These are phyloP conservation scores for Platanthera zijinensis DNA, from an alignment of 106 monocot species.

Conservation along the genomic window DNA sequence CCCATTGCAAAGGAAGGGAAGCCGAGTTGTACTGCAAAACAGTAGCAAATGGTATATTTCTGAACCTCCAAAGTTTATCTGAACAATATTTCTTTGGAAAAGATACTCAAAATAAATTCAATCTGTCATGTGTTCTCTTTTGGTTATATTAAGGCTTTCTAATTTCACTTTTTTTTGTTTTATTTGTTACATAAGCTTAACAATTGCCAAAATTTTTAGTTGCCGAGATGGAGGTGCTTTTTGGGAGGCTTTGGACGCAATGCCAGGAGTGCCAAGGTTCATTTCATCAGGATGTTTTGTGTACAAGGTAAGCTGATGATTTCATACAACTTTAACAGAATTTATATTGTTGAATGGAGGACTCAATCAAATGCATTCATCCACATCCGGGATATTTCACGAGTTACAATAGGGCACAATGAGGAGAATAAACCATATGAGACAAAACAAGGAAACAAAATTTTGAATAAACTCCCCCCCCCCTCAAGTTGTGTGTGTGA, in stretches of 20 bases:
- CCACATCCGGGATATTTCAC: too few relatives aligned
- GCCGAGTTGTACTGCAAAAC: slow-evolving; percentile 95
- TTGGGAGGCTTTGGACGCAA: slow-evolving; percentile 96
- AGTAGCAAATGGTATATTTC: slow-evolving; percentile 66
- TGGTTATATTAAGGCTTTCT: neutral
- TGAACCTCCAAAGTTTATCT: neutral
- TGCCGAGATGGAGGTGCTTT: slow-evolving; percentile 76
- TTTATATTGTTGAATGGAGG: neutral
- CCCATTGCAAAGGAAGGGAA: slow-evolving; percentile 97
- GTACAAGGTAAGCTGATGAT: slow-evolving; percentile 58
- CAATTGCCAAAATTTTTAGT: slow-evolving; percentile 27
- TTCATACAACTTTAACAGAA: neutral
- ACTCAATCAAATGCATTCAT: too few relatives aligned
- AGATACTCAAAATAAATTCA: neutral
- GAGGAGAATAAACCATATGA: too few relatives aligned
- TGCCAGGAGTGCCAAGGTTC: slow-evolving; percentile 99
- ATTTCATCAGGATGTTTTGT: slow-evolving; percentile 95
- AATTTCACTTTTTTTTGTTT: neutral
- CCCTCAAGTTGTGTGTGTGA: too few relatives aligned
- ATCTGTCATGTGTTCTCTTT: neutral
- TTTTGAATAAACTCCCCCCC: too few relatives aligned
- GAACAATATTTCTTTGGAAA: neutral
- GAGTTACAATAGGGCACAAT: too few relatives aligned
- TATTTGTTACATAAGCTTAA: neutral
- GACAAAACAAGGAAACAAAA: too few relatives aligned